Evolutionary conservation across 2,329 filamentous ascomycete genomes (phyloP), one percentile per base, ranked within the genome.

Genomic region (Botrytis tulipae): DNA sequence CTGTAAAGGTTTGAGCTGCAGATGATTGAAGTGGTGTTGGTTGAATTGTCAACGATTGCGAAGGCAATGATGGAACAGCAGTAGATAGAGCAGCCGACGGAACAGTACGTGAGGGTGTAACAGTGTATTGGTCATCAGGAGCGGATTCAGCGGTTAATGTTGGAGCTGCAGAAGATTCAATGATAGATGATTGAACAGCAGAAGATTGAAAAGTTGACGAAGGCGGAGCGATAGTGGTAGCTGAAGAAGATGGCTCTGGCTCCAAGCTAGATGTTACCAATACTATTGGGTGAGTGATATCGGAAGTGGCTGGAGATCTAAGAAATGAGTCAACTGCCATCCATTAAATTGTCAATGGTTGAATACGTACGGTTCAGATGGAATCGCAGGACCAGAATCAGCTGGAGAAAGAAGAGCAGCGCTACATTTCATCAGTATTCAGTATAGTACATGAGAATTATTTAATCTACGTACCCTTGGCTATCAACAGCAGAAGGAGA

Each of bases 1-100:
- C 18, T 44, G 32, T 1, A 5, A 35, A 40, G 20, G 46, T 40
- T 54, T 51, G 63, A 48, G 42, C 10, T 66, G 63, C 18, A 22
- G 63, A 66, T 25, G 63, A 66, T 40, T 48, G 29, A 66, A 66
- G 12, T 35, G 42, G 44, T 66, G 29, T 48, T 48, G 63, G 42
- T 25, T 48, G 35, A 67, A 40, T 54, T 54, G 35, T 54, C 65
- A 40, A 67, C 0, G 25, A 67, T 54, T 67, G 46, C 37, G 32
- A 25, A 37, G 63, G 22, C 9, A 51, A 67, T 40, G 32, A 37
- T 54, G 35, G 10, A 67, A 35, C 2, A 10, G 44, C 8, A 16
- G 32, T 12, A 16, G 63, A 66, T 51, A 20, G 29, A 20, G 12
- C 44, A 25, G 44, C n/a, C 20, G 29, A 35, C 2, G 44, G n/a